These are phyloP conservation scores for Arctostaphylos glauca DNA, from an alignment of 148 eudicot species.

Conservation along the genomic window DNA sequence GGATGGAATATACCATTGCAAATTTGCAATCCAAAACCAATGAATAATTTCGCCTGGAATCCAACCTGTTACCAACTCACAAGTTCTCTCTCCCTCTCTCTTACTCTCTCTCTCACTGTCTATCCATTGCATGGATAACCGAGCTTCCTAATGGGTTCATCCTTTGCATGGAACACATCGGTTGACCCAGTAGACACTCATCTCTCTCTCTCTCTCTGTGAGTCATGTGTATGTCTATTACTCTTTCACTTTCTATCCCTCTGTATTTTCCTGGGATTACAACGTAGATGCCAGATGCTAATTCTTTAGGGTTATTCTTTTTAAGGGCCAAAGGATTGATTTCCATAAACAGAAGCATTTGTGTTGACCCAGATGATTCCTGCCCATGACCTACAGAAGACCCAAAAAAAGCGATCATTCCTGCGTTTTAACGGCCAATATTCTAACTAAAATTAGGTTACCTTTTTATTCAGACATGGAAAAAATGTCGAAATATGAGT, in stretches of 20 bases:
- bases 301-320: neutral
- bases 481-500: too few species aligned
- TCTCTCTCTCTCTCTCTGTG: neutral
- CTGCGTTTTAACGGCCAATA: too few species aligned
- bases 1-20: too few species aligned
- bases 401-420: too few species aligned
- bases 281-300: neutral
- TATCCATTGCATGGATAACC: neutral
- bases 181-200: neutral
- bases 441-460: too few species aligned
- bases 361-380: too few species aligned
- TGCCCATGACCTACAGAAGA: too few species aligned
- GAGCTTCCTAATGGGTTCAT: too few species aligned
- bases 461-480: too few species aligned
- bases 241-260: neutral
- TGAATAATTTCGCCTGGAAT: neutral
- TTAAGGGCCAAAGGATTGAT: neutral
- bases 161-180: neutral
- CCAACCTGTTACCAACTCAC: slow-evolving; percentile 4
- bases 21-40: too few species aligned
- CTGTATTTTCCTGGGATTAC: neutral
- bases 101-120: neutral
- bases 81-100: neutral
- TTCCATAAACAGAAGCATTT: neutral
- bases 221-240: neutral